Base-by-base conservation (phyloP, 2,329 filamentous ascomycete species). In the Penicillium brevicompactum region DNA sequence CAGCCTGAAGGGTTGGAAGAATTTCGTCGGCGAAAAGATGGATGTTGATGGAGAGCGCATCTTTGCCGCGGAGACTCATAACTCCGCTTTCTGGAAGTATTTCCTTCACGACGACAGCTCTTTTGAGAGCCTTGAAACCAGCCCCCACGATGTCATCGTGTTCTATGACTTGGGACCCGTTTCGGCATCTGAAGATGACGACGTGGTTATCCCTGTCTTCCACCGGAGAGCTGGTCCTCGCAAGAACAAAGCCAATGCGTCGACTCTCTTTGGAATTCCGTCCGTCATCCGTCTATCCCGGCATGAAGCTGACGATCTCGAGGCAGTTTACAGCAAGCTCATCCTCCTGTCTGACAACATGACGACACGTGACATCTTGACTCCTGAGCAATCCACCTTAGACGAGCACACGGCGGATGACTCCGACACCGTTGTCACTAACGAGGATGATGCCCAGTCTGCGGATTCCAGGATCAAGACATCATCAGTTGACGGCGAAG, bases 31-130 rank as follows among this genome's bases (percentile, higher is more conserved):
- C 7, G 78, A 79, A 58, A 83, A 83, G 63, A 76, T 84, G 53
- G 65, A 68, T 38, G 71, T 66, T 63, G 76, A 68, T 65, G 85
- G 82, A 57, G 76, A 52, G 70, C 80, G 47, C 82, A 87, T 97
- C n/a, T 86, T 96, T 68, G 87, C 87, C 13, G 87, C 86, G 1
- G 94, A 99, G 67, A 86, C 95, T 48, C 96, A 91, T 71, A 89
- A 86, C 63, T 81, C 86, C 63, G 91, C 88, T 64, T 92, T 97
- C 73, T 97, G 92, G 79, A 93, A 92, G 69, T 82, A 91, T 47
- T 92, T 94, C 62, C 84, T 91, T 22, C 90, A 97, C 65, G 77
- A 76, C 7, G 80, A 82, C 30, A 18, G 38, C 16, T 77, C 80
- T 7, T 86, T 92, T 9, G 86, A 86, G 0, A 92, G 96, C 53